A percentile compares a stretch with the other conserved stretches of the same genome.
Evolutionary conservation across 331 rosid genomes (phyloP).

Genomic region (Arachis monticola): DNA sequence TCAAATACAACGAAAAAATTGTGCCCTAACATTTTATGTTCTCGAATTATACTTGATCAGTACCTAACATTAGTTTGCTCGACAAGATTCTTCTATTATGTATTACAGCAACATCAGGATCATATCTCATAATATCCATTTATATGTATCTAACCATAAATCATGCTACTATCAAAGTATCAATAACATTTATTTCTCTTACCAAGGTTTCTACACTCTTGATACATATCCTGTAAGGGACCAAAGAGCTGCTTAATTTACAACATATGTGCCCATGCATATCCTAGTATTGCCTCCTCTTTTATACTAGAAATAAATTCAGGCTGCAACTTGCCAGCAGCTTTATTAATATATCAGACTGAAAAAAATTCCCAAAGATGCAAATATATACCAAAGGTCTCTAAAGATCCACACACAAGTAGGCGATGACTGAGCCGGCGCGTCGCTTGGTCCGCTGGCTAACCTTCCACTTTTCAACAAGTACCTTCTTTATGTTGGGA

Average conservation of each 20-base stretch:
- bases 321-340: constrained; percentile 25
- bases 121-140: neutral
- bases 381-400: constrained; percentile 14
- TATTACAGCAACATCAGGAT: neutral
- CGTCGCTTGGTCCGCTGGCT: constrained; percentile 75
- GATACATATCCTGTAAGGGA: neutral
- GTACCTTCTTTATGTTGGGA: constrained; percentile 70
- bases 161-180: neutral
- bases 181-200: neutral
- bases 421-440: constrained; percentile 71
- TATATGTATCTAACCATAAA: neutral
- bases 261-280: constrained; percentile 8
- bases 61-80: neutral
- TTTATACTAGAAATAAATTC: neutral
- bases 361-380: neutral
- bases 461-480: constrained; percentile 86
- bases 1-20: too few species aligned
- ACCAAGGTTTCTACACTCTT: neutral
- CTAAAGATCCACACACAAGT: constrained; percentile 73
- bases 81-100: neutral
- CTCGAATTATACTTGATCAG: neutral
- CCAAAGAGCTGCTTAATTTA: neutral
- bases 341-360: constrained; percentile 8
- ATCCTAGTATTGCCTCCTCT: constrained; percentile 11
- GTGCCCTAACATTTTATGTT: too few species aligned